Percentiles rank a stretch among this genome's conserved stretches.
Evolutionary conservation across 768 basidiomycete species (phyloP).

Genomic region (Lactifluus hygrophoroides): DNA sequence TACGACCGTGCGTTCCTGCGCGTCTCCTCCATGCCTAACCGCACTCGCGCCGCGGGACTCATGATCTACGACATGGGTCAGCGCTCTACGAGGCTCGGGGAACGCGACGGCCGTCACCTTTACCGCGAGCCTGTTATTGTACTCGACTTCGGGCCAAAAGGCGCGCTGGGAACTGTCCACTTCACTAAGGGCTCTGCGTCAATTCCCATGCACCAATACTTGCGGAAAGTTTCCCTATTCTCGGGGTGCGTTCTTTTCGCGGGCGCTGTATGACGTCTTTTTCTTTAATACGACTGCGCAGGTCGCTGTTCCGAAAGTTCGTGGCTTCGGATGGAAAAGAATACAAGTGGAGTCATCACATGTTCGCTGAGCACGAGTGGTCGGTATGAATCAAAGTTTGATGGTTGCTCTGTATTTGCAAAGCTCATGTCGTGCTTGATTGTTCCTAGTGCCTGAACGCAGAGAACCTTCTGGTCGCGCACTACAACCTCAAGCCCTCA

Average conservation of each 20-base stretch:
- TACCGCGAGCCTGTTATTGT: slow-evolving; percentile 44
- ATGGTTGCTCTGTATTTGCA: neutral
- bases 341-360: slow-evolving; percentile 57
- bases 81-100: slow-evolving; percentile 49
- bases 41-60: slow-evolving; percentile 26
- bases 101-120: slow-evolving; percentile 41
- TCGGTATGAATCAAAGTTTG: slow-evolving; percentile 39
- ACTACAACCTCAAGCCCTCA: slow-evolving; percentile 53
- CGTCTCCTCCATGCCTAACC: slow-evolving; percentile 39
- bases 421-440: slow-evolving; percentile 3
- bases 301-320: slow-evolving; percentile 64
- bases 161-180: slow-evolving; percentile 51
- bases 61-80: slow-evolving; percentile 60
- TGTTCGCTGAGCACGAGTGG: slow-evolving; percentile 59
- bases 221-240: slow-evolving; percentile 55
- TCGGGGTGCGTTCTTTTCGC: slow-evolving; percentile 42
- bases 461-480: slow-evolving; percentile 50
- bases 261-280: slow-evolving; percentile 1
- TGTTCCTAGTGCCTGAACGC: slow-evolving; percentile 42
- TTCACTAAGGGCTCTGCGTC: slow-evolving; percentile 39
- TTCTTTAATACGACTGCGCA: slow-evolving; percentile 23
- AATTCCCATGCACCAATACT: slow-evolving; percentile 55
- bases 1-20: slow-evolving; percentile 70
- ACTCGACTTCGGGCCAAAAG: slow-evolving; percentile 52
- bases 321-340: slow-evolving; percentile 59